Evolutionary conservation across 495 filamentous ascomycete species (phyloP).

Genomic region (Parathielavia appendiculata): DNA sequence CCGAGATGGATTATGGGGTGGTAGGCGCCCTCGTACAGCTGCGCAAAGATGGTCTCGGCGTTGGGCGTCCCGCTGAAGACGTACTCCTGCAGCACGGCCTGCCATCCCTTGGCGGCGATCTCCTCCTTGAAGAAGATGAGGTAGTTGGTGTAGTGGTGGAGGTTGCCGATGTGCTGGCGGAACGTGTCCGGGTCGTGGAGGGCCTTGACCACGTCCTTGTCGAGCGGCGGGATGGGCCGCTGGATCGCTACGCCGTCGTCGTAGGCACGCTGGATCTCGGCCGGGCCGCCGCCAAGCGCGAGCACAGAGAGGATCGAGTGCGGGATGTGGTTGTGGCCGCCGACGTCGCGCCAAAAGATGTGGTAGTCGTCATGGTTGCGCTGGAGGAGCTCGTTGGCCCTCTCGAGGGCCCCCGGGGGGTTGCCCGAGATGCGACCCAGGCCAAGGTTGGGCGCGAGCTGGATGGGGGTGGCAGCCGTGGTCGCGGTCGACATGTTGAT

Average conservation of each 20-base stretch:
- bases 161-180: neutral
- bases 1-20: slow-evolving; percentile 2
- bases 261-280: neutral
- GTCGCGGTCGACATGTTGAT: no score
- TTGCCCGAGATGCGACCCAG: no score
- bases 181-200: neutral
- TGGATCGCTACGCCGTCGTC: neutral
- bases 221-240: neutral
- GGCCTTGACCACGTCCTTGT: neutral
- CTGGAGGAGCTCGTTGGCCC: neutral
- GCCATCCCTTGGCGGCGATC: neutral
- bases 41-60: neutral
- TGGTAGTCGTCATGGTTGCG: neutral
- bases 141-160: neutral
- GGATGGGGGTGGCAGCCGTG: no score
- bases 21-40: neutral
- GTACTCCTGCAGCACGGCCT: neutral
- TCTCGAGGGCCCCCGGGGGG: neutral
- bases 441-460: no score
- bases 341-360: neutral
- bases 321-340: slow-evolving; percentile 2
- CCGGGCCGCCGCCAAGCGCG: neutral
- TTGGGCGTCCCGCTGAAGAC: neutral
- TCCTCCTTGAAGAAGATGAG: neutral
- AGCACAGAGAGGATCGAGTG: neutral